phyloP scores from a whole-genome alignment of 495 filamentous ascomycete species.

The Jackrogersella multiformis region DNA sequence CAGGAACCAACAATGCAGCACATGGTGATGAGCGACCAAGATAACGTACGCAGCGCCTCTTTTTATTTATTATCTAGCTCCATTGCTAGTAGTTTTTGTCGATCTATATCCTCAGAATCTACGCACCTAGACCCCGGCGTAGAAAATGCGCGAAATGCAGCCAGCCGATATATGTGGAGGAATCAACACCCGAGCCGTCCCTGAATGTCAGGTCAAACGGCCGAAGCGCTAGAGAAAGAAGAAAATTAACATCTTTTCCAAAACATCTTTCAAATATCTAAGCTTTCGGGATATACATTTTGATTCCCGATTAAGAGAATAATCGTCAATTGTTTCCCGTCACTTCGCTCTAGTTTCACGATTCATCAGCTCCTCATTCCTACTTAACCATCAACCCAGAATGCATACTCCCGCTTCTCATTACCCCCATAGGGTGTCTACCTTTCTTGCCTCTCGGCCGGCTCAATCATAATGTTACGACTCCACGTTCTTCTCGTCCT shows the following conservation, averaged over 20 bases:
- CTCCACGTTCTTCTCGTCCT: background rate
- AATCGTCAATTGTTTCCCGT: constrained; percentile 1
- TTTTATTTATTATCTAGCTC: background rate
- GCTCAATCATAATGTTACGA: constrained; percentile 1
- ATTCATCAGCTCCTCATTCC: constrained; percentile 6
- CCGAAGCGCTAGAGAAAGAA: background rate
- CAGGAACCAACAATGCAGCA: background rate
- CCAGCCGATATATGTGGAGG: too few species aligned
- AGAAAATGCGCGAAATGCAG: too few species aligned
- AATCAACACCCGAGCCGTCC: too few species aligned
- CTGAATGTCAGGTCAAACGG: background rate
- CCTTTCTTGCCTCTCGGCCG: too few species aligned
- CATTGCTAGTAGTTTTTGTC: too few species aligned
- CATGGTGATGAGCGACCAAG: background rate
- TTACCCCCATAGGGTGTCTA: too few species aligned
- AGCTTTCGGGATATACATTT: background rate
- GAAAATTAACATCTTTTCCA: background rate
- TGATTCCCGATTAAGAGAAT: background rate
- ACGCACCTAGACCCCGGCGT: too few species aligned
- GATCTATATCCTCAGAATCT: background rate
- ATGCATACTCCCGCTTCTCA: too few species aligned
- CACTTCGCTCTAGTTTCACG: constrained; percentile 5
- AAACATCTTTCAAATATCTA: background rate
- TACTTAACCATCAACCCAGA: background rate
- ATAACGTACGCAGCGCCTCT: background rate